Percentiles rank a stretch among this genome's conserved stretches.
Conservation (phyloP, 2,329 filamentous ascomycete genomes). For the Lanzia echinophila region DNA sequence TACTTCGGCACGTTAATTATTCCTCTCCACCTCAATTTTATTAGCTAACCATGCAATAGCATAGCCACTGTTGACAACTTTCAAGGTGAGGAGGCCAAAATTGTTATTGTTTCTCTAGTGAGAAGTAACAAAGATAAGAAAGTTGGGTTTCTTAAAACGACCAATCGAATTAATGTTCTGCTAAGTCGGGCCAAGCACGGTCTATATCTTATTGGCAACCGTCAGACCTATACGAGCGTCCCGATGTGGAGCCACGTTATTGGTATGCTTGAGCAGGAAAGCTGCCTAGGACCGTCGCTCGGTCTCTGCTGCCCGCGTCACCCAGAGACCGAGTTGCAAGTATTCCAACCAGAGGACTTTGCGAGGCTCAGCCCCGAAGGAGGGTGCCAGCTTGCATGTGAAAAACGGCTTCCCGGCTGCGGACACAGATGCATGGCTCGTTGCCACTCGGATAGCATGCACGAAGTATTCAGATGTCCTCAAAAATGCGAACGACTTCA, state of each 20-base stretch:
- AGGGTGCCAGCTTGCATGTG: slow-evolving; percentile 34
- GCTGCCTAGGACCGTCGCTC: slow-evolving; percentile 44
- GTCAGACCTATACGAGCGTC: slow-evolving; percentile 48
- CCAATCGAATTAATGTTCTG: slow-evolving; percentile 64
- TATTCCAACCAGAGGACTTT: slow-evolving; percentile 18
- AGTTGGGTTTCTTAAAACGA: slow-evolving; percentile 59
- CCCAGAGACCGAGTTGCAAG: slow-evolving; percentile 34
- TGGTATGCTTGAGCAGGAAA: slow-evolving; percentile 39
- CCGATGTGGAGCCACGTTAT: slow-evolving; percentile 59
- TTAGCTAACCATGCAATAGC: background rate
- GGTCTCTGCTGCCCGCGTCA: slow-evolving; percentile 57
- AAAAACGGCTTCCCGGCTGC: slow-evolving; percentile 32
- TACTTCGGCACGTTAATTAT: slow-evolving; percentile 17
- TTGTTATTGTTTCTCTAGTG: slow-evolving; percentile 64
- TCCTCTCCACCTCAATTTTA: too few species aligned
- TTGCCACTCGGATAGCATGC: slow-evolving; percentile 44
- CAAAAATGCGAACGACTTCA: slow-evolving; percentile 39
- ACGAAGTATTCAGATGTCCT: slow-evolving; percentile 40
- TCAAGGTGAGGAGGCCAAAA: slow-evolving; percentile 60
- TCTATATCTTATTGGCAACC: slow-evolving; percentile 65
- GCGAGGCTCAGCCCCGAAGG: slow-evolving; percentile 50
- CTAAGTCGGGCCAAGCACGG: slow-evolving; percentile 61
- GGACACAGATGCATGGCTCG: slow-evolving; percentile 41
- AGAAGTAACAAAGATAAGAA: slow-evolving; percentile 55
- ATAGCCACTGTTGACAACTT: slow-evolving; percentile 67